A percentile compares a stretch with the other conserved stretches of the same genome.
These are phyloP conservation scores for Cladosporium sp. DNA, from an alignment of 2,329 filamentous ascomycete genomes.

Conservation along the genomic window DNA sequence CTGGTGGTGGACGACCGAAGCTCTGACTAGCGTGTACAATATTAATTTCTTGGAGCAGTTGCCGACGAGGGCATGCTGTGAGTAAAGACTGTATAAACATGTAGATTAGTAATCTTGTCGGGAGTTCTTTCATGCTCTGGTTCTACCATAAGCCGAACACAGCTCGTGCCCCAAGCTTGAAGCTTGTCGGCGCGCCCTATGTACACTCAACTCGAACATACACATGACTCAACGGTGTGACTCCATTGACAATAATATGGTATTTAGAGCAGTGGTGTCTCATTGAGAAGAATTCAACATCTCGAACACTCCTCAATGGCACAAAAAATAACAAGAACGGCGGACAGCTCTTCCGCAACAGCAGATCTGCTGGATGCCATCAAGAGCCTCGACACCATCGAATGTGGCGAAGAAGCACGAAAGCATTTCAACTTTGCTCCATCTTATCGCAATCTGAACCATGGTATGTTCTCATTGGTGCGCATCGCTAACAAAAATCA, in stretches of 20 bases:
- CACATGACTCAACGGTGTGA: constrained; percentile 13
- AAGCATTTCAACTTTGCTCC: constrained; percentile 70
- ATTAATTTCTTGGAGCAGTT: neutral
- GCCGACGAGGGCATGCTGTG: neutral
- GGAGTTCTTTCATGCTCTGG: neutral
- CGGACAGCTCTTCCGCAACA: neutral
- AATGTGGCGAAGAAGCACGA: constrained; percentile 46
- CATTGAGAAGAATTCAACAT: neutral
- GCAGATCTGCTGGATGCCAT: constrained; percentile 15
- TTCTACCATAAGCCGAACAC: neutral
- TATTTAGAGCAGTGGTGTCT: neutral
- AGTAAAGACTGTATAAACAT: neutral
- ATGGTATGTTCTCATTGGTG: constrained; percentile 55
- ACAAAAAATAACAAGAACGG: neutral
- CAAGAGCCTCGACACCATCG: constrained; percentile 22
- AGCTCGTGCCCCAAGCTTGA: neutral
- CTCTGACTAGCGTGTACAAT: neutral
- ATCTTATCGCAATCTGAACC: constrained; percentile 73
- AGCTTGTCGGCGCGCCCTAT: constrained; percentile 6
- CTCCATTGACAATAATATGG: neutral
- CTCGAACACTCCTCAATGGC: neutral
- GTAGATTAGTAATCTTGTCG: constrained; percentile 3
- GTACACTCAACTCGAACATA: neutral
- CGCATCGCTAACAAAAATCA: neutral
- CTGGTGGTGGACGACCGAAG: neutral